phyloP scores from a whole-genome alignment of 345 rosid species.

The Euphorbia pulcherrima region DNA sequence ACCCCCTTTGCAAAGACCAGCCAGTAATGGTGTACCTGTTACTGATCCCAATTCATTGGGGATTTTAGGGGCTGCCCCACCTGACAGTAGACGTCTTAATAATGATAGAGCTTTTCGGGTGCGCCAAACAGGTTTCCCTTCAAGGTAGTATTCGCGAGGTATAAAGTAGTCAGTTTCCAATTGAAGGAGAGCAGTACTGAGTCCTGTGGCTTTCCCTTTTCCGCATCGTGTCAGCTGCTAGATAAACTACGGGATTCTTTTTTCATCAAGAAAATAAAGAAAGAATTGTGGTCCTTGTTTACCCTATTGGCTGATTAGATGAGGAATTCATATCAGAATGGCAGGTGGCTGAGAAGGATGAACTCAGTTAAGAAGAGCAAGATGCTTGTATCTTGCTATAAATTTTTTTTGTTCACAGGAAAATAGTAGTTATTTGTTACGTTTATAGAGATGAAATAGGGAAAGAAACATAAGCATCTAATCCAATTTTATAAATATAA shows the following conservation, averaged over 20 bases:
- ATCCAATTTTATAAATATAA: conserved; percentile 28
- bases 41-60: conserved; percentile 77
- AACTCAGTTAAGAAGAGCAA: conserved; percentile 31
- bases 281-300: conserved; percentile 16
- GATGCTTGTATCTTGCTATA: conserved; percentile 25
- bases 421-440: conserved; percentile 45
- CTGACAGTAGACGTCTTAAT: conserved; percentile 47
- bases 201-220: conserved; percentile 21
- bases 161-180: conserved; percentile 26
- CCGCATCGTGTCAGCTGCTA: conserved; percentile 23
- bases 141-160: conserved; percentile 51
- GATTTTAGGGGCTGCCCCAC: conserved; percentile 91
- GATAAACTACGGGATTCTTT: conserved; percentile 38
- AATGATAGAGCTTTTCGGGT: conserved; percentile 51
- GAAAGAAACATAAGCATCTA: conserved; percentile 22
- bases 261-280: conserved; percentile 31
- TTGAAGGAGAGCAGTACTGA: conserved; percentile 17
- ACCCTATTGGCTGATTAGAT: conserved; percentile 21
- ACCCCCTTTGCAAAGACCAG: conserved; percentile 43
- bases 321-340: conserved; percentile 22
- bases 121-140: conserved; percentile 65
- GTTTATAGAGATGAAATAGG: conserved; percentile 42
- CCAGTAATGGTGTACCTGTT: conserved; percentile 34
- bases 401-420: conserved; percentile 28
- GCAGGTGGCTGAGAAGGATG: conserved; percentile 24